A percentile compares a stretch with the other conserved stretches of the same genome.
These are phyloP conservation scores for Gracilariopsis chorda DNA, from an alignment of 23 red algal genomes.

Conservation along the genomic window DNA sequence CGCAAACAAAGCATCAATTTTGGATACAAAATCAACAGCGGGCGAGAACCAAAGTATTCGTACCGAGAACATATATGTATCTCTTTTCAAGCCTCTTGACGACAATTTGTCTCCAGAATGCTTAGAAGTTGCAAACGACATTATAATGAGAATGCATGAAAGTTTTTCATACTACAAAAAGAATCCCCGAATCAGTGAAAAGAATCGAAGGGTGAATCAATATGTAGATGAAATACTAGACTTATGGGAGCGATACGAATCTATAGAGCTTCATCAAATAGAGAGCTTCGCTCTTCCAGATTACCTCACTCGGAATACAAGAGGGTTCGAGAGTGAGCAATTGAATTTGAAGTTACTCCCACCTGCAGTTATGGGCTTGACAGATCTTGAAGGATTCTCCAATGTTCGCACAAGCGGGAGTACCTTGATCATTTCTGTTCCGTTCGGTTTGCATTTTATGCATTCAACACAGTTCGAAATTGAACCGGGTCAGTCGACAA, in stretches of 20 bases:
- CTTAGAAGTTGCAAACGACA: slow-evolving; percentile 39
- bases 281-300: no score
- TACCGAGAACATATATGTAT: slow-evolving; percentile 14
- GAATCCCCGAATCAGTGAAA: not conserved
- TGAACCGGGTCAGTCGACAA: not conserved
- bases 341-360: not conserved
- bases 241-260: slow-evolving; percentile 2
- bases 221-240: not conserved
- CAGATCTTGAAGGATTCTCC: not conserved
- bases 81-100: not conserved
- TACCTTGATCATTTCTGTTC: not conserved
- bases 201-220: not conserved
- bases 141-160: slow-evolving; percentile 28
- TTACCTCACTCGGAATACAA: not conserved
- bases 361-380: not conserved
- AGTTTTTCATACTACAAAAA: not conserved
- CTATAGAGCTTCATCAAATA: not conserved
- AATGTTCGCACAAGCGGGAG: not conserved
- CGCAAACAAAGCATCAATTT: not conserved
- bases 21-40: not conserved
- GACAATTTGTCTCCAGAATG: slow-evolving; percentile 15
- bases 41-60: not conserved
- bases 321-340: not conserved
- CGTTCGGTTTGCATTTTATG: not conserved
- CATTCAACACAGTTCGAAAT: not conserved